Evolutionary conservation across 1,284 basidiomycete genomes (phyloP), one percentile per base, ranked within the genome.

Genomic region (Ceratobasidium sp.): DNA sequence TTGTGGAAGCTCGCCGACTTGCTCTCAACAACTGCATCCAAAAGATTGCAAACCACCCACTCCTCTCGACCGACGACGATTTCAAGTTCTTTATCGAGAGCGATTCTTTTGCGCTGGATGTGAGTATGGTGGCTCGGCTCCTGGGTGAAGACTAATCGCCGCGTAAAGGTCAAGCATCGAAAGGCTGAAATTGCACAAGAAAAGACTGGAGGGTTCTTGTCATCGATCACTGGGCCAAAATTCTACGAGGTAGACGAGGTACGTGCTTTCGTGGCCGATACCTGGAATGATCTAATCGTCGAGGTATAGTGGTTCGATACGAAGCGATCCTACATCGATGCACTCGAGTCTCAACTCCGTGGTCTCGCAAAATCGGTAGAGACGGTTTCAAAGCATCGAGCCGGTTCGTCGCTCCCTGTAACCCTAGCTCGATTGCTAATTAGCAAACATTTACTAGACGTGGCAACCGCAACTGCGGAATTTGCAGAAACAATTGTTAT

Each of bases 161-260:
- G 23, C 38, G 18, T 76, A 59, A 82, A 96, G 95, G 94, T 96
- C 81, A 96, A 96, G 83, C 94, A 96, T 80, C 87, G 93, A 73
- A 95, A 94, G 82, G 90, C 92, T 0, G 93, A 94, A 81, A 87
- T 91, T 60, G 89, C 91, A 6, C 89, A 92, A 79, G 92, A 94
- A 83, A 74, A 74, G 60, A 52, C 71, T 77, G 92, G 93, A 10
- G 94, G 95, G 0, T 84, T 96, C 52, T 90, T 97, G 86, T 90
- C 93, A 2, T 90, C 90, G 0, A 87, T 96, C 74, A 86, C 93
- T 10, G 96, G 95, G 0, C 91, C 94, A 8, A 90, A 93, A 76
- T 99, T 97, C 84, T 89, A 94, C 81, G 97, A 99, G 85, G 94
- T 91, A 18, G 97, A 99, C 82, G 96, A 98, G 85, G 94, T 93